Base-by-base conservation (phyloP, 305 asterid species). In the Fraxinus albicans region DNA sequence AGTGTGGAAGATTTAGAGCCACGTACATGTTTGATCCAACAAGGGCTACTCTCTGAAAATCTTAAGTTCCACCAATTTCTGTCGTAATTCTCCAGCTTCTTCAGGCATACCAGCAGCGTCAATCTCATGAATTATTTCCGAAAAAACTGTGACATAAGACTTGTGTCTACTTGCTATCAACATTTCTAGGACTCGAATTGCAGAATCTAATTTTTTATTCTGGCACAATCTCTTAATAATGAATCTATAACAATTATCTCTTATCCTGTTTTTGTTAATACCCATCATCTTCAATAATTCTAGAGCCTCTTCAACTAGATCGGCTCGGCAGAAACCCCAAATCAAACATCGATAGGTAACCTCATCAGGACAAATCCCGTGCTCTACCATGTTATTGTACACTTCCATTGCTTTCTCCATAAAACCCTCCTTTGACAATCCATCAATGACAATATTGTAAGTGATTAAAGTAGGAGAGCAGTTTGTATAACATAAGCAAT, bases 301-400 rank as follows among this genome's bases (percentile, higher is more conserved):
- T 4, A 91, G 88, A 42, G 97, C 99, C 81, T 93, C 96, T 77
- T 92, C 97, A 73, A 95, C 88, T 78, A 89, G 82, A 90, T 92
- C 98, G 0, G 91, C 90, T 84, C 94, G 87, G 77, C 96, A 94
- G 73, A 93, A 90, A 55, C 99, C 99, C 98, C 95, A 94, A 29
- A 94, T 19, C 44, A 95, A 87, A 79, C 98, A 94, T 82, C 99
- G 87, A 83, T 90, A 90, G 0, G 99, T 93, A 34, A 94, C 86
- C 77, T 91, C 92, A 89, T 95, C 99, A 15, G 99, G 98, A 23
- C 82, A 83, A 44, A 88, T 88, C 79, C 95, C 91, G 8, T 67
- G 81, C 80, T 87, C 84, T 70, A 89, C 81, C 98, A 95, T 95
- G 81, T 79, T 78, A 73, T 78, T 73, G 88, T 90, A 95, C 84